These are phyloP conservation scores for Thermothelomyces thermophilus DNA, from an alignment of 2,329 filamentous ascomycete species.

Conservation along the genomic window DNA sequence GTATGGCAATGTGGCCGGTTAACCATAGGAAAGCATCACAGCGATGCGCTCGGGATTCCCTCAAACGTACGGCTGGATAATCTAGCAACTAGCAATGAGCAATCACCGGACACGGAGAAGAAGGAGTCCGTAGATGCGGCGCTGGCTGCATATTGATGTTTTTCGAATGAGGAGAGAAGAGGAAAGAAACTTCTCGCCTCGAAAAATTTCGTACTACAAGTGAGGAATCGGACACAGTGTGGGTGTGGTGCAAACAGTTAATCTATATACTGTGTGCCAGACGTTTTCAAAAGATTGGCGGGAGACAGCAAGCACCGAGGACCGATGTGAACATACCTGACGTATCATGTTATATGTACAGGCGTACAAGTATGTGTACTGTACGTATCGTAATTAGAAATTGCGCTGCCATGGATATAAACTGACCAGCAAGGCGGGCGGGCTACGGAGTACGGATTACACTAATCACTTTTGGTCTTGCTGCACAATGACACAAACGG, in stretches of 20 bases:
- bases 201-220: slow-evolving; percentile 4
- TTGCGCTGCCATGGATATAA: no score
- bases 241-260: neutral
- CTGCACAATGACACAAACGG: no score
- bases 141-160: slow-evolving; percentile 25
- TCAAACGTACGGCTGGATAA: slow-evolving; percentile 24
- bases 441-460: no score
- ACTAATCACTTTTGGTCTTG: no score
- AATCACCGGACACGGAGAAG: slow-evolving; percentile 22
- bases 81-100: slow-evolving; percentile 25
- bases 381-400: neutral
- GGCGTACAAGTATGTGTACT: neutral
- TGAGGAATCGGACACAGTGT: slow-evolving; percentile 8
- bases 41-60: slow-evolving; percentile 24
- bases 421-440: no score
- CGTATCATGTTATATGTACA: no score
- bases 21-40: slow-evolving; percentile 28
- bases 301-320: neutral
- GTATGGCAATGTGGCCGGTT: slow-evolving; percentile 22
- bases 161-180: slow-evolving; percentile 15
- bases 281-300: no score
- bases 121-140: slow-evolving; percentile 24
- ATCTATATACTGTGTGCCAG: no score
- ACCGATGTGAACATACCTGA: no score
- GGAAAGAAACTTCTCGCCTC: neutral